Base-by-base conservation (phyloP, 2,329 filamentous ascomycete genomes). In the Penicillium expansum region DNA sequence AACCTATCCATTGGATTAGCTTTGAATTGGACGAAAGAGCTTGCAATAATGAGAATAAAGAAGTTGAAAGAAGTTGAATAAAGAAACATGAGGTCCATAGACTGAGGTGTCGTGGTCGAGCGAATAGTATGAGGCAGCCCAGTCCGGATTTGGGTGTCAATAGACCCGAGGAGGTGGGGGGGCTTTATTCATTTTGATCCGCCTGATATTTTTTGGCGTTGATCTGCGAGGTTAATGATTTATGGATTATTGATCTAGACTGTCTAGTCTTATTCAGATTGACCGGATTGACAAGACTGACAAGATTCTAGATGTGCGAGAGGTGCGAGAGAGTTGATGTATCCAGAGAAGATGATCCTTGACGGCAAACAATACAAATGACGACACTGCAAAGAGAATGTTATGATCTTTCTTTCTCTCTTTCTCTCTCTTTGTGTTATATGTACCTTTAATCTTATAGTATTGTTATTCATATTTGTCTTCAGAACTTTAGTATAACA, bases 71-170 rank as follows among this genome's bases (percentile, higher is more conserved):
- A 45, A 29, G 13, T 7, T 18, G 39, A 55, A 56, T 45, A 56
- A 52, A 52, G 42, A 52, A 52, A 47, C 8, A 9, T 1, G 44
- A 37, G 29, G 13, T 22, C 4, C 6, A 39, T 29, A 20, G 5
- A 7, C 11, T 27, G 13, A 20, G 16, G 20, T 44, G 29, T 43
- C 16, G 18, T 32, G 35, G 18, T 53, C 20, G 37, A 41, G 38
- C 52, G 52, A 55, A 55, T 55, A 43, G 53, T 20, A 30, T 37
- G 51, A 41, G 54, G 33, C 24, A 42, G 44, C 52, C 54, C 52
- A 56, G 55, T 55, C 61, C 62, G 56, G 39, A 60, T 65, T 65
- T 48, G 60, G 60, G 48, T 18, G 32, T 69, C 63, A 68, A 70
- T 67, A 69, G 65, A 60, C 43, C 58, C 30, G n/a, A 14, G 11